Percentiles rank a stretch among this genome's conserved stretches.
Conservation (phyloP, 306 rosid genomes). For the Gillenia trifoliata region DNA sequence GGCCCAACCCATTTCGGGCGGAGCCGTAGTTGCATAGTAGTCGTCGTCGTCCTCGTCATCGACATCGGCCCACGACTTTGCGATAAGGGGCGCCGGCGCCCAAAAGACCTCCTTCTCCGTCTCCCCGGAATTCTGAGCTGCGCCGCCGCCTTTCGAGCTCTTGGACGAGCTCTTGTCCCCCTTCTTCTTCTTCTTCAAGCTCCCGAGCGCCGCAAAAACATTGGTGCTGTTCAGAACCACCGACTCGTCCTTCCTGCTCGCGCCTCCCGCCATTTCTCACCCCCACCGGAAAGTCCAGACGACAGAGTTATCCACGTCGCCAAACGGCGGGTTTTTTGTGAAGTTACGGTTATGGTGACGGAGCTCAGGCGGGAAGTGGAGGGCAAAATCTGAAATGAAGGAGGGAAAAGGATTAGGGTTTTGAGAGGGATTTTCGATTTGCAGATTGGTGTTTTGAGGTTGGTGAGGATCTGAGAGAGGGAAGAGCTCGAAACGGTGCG, state of each 20-base stretch:
- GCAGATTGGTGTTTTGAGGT: not conserved
- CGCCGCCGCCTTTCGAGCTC: not conserved
- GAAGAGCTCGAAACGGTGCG: not conserved
- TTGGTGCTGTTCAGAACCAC: slow-evolving; percentile 49
- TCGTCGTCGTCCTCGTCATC: slow-evolving; percentile 77
- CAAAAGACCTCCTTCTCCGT: slow-evolving; percentile 43
- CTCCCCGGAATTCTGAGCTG: slow-evolving; percentile 9
- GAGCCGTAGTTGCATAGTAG: slow-evolving; percentile 58
- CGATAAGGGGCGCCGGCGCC: slow-evolving; percentile 65
- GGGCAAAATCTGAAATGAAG: slow-evolving; percentile 3
- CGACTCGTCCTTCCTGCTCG: slow-evolving; percentile 49
- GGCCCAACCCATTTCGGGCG: slow-evolving; percentile 48
- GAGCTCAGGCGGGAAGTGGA: not conserved
- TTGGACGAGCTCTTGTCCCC: slow-evolving; percentile 28
- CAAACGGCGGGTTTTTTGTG: not conserved
- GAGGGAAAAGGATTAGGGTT: not conserved
- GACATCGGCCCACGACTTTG: slow-evolving; percentile 66
- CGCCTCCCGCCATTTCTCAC: slow-evolving; percentile 64
- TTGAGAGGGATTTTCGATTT: not conserved
- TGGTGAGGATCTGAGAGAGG: not conserved
- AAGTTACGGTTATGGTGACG: not conserved
- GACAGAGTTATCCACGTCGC: not conserved
- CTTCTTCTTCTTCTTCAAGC: slow-evolving; percentile 76
- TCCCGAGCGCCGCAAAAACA: slow-evolving; percentile 72
- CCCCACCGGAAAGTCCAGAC: not conserved